These are phyloP conservation scores for Ogataea angusta DNA, from an alignment of 805 yeast genomes.

Conservation along the genomic window DNA sequence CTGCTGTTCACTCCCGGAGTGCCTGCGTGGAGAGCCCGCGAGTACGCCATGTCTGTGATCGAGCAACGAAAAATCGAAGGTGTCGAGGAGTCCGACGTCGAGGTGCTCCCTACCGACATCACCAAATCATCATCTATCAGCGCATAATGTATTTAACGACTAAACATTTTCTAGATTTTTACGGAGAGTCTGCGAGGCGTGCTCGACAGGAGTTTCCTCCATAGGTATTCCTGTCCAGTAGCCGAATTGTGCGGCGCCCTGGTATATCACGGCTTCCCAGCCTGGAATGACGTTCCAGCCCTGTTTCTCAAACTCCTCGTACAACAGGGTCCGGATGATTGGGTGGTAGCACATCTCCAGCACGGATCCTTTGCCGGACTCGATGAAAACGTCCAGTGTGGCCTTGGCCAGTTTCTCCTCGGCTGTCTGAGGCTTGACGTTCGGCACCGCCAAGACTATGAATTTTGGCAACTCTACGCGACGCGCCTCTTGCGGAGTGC, in stretches of 20 bases:
- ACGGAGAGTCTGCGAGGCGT: slow-evolving; percentile 4
- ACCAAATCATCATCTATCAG: too few relatives aligned
- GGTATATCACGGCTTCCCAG: slow-evolving; percentile 14
- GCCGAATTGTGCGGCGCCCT: slow-evolving; percentile 13
- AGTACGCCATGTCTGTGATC: too few relatives aligned
- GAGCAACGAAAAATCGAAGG: too few relatives aligned
- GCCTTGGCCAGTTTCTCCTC: slow-evolving; percentile 11
- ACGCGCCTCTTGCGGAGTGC: slow-evolving; percentile 7
- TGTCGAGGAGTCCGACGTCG: too few relatives aligned
- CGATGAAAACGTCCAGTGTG: slow-evolving; percentile 8
- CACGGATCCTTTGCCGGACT: slow-evolving; percentile 4
- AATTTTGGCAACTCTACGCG: slow-evolving; percentile 4
- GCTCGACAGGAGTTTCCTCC: slow-evolving; percentile 5
- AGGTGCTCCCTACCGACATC: too few relatives aligned
- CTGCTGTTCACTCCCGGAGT: too few relatives aligned
- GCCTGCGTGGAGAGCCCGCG: too few relatives aligned
- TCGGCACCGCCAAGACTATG: slow-evolving; percentile 11
- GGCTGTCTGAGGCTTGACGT: slow-evolving; percentile 4
- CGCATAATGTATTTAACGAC: too few relatives aligned
- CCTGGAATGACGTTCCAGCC: slow-evolving; percentile 15
- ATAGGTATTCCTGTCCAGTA: slow-evolving; percentile 9
- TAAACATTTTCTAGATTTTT: slow-evolving; percentile 1
- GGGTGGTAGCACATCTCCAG: slow-evolving; percentile 16
- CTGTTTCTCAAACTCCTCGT: slow-evolving; percentile 8
- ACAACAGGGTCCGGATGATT: slow-evolving; percentile 5